A percentile compares a stretch with the other conserved stretches of the same genome.
Evolutionary conservation across 2,329 filamentous ascomycete genomes (phyloP).

Genomic region (Dendryphion nanum): DNA sequence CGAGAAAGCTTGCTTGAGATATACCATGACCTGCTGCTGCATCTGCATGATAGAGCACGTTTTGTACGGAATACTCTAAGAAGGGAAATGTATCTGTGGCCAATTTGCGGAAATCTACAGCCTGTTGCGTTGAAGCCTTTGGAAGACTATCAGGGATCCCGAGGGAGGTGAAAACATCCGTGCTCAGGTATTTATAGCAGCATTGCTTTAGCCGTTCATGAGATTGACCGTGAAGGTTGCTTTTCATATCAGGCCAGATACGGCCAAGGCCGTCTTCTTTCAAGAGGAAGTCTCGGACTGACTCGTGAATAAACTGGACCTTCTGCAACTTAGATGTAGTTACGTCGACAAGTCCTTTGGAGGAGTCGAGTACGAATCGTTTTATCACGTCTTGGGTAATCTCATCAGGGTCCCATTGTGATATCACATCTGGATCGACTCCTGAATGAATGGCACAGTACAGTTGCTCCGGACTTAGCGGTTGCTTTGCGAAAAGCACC

Average conservation of each 20-base stretch:
- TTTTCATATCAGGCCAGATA: conserved; percentile 34
- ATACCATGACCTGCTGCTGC: conserved; percentile 25
- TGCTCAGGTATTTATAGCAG: conserved; percentile 43
- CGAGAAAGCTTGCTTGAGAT: conserved; percentile 9
- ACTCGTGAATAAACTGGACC: conserved; percentile 33
- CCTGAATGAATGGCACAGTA: conserved; percentile 9
- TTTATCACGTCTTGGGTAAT: conserved; percentile 8
- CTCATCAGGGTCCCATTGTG: not conserved
- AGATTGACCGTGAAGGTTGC: conserved; percentile 32
- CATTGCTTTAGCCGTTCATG: conserved; percentile 47
- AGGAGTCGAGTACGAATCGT: conserved; percentile 12
- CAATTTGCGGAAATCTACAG: not conserved
- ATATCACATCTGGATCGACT: not conserved
- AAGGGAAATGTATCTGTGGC: conserved; percentile 40
- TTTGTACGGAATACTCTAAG: conserved; percentile 44
- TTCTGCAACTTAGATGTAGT: conserved; percentile 10
- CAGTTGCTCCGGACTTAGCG: conserved; percentile 5
- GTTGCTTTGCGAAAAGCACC: conserved; percentile 8
- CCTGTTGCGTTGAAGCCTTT: not conserved
- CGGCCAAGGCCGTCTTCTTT: conserved; percentile 31
- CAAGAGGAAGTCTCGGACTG: conserved; percentile 40
- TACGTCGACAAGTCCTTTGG: conserved; percentile 13
- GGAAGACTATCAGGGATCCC: conserved; percentile 1
- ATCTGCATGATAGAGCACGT: conserved; percentile 47
- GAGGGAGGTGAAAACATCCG: conserved; percentile 9